phyloP scores from a whole-genome alignment of 345 rosid genomes.

The Excoecaria cochinchinensis region DNA sequence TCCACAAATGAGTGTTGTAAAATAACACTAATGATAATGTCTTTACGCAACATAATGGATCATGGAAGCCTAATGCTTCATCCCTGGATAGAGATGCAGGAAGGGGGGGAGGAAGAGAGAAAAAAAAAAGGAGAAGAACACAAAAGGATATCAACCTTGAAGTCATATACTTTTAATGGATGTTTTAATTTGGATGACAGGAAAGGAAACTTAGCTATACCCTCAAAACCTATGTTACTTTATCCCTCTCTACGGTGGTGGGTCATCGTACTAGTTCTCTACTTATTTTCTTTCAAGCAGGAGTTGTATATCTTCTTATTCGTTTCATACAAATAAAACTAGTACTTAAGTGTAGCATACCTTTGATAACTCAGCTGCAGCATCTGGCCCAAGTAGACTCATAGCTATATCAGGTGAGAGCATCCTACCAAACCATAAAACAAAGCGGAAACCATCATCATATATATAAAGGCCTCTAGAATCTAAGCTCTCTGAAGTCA shows the following conservation, averaged over 20 bases:
- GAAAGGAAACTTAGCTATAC: too few species aligned
- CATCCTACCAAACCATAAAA: slow-evolving; percentile 94
- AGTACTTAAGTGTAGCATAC: slow-evolving; percentile 33
- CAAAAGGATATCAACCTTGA: not conserved
- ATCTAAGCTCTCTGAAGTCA: slow-evolving; percentile 84
- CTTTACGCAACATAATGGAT: not conserved
- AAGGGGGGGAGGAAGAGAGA: too few species aligned
- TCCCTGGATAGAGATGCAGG: not conserved
- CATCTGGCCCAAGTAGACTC: slow-evolving; percentile 82
- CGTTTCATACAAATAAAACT: not conserved
- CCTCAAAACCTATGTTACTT: too few species aligned
- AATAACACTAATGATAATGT: not conserved
- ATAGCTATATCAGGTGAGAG: slow-evolving; percentile 80
- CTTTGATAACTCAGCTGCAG: slow-evolving; percentile 86
- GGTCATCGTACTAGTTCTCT: too few species aligned
- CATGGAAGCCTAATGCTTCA: not conserved
- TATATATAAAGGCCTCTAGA: slow-evolving; percentile 87
- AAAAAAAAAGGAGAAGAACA: not conserved
- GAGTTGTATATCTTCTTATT: too few species aligned
- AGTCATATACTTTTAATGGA: not conserved
- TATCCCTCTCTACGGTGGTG: too few species aligned
- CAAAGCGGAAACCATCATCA: slow-evolving; percentile 84
- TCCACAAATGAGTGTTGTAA: not conserved
- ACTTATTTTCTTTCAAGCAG: too few species aligned
- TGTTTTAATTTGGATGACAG: not conserved